phyloP scores from a whole-genome alignment of 23 red algal genomes.

The Chondrus crispus region DNA sequence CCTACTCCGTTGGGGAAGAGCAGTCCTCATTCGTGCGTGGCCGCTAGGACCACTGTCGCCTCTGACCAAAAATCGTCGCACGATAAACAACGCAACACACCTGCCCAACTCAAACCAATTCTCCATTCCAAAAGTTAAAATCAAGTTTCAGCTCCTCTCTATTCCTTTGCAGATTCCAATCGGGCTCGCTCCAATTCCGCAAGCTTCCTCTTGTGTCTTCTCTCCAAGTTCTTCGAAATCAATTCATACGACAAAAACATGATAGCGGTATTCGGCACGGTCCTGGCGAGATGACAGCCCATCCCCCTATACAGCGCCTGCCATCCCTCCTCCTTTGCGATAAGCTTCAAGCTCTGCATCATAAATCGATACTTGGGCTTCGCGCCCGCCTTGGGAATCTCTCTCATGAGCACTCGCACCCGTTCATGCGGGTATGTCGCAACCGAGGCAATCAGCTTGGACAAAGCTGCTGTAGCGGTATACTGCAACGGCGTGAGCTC shows the following conservation, averaged over 20 bases:
- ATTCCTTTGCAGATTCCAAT: too few relatives aligned
- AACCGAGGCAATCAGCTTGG: conserved; percentile 44
- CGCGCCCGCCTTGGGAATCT: neutral
- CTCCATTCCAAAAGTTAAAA: too few relatives aligned
- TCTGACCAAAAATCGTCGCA: too few relatives aligned
- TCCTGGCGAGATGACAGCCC: conserved; percentile 59
- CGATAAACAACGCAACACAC: too few relatives aligned
- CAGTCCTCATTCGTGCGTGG: too few relatives aligned
- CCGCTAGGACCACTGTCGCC: too few relatives aligned
- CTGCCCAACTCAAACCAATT: too few relatives aligned
- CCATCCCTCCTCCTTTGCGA: conserved; percentile 55
- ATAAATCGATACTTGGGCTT: conserved; percentile 65
- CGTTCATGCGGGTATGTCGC: conserved; percentile 48
- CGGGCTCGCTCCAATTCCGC: too few relatives aligned
- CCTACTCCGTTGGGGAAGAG: too few relatives aligned
- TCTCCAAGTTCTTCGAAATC: neutral
- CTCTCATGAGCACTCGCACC: conserved; percentile 15
- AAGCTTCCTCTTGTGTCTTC: too few relatives aligned
- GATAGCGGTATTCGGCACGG: conserved; percentile 70
- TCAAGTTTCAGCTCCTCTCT: too few relatives aligned
- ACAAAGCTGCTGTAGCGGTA: conserved; percentile 25
- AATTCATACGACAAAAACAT: conserved; percentile 78
- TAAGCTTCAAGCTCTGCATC: conserved; percentile 42
- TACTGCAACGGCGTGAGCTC: conserved; percentile 29
- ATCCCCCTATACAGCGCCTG: conserved; percentile 59